Base-by-base conservation (phyloP, 2,329 filamentous ascomycete genomes). In the Microdochium bolleyi region DNA sequence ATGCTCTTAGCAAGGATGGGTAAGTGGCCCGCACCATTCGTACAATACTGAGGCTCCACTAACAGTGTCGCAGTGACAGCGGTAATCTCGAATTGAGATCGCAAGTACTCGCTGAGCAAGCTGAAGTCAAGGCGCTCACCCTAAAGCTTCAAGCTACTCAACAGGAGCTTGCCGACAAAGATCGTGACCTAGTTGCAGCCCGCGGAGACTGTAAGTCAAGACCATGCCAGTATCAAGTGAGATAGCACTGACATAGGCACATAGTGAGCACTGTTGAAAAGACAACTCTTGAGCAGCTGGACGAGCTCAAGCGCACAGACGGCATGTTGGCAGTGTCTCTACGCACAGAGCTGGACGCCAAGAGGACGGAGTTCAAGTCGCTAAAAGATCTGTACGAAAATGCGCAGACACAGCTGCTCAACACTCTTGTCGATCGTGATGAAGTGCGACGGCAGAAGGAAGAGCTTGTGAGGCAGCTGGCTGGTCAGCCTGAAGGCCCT, bases 351-450 rank as follows among this genome's bases (percentile, higher is more conserved):
- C 73, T 85, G 34, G 75, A 82, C 51, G 70, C 73, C 25, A 70
- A 80, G 57, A 75, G 81, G 56, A 73, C 70, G 54, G 77, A 80
- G 58, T 70, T 76, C 56, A 74, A 73, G 53, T 66, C 71, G 52
- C 66, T 77, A 50, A 71, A 69, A 55, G 69, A 73, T 52, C 80
- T 84, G 62, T 71, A 74, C 50, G 79, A 84, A 51, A 72, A 77
- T 55, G 75, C 81, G 61, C 80, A 82, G 66, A 74, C 75, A 49
- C 81, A 85, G 61, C 73, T 85, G 24, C 74, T 85, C 58, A 74
- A 81, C 41, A 77, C 79, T 48, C 71, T 85, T 19, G 71, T 85
- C 48, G 75, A 77, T 56, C 84, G 84, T 63, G 81, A 85, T 55
- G 77, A 78, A 64, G 70, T 83, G 52, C 75, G 78, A 52, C 79